Evolutionary conservation across 2,329 filamentous ascomycete species (phyloP).

Genomic region (Colletotrichum sp.): DNA sequence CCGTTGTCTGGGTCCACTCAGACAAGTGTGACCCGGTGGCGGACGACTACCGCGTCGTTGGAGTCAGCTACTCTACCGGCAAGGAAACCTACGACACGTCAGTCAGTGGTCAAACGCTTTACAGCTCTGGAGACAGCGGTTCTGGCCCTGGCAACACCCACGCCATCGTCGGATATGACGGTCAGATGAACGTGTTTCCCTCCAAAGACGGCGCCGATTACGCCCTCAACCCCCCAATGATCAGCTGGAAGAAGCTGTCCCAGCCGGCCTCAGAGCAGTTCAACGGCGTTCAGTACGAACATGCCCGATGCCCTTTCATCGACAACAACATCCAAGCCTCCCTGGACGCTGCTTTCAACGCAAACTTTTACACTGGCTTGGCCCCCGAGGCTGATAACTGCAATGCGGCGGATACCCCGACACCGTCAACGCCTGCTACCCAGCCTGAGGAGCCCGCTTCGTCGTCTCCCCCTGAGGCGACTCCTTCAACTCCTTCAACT

Average conservation of each 20-base stretch:
- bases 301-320: neutral
- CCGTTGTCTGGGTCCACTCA: neutral
- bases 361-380: neutral
- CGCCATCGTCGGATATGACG: neutral
- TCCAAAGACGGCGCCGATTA: neutral
- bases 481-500: neutral
- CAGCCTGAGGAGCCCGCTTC: neutral
- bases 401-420: neutral
- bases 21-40: neutral
- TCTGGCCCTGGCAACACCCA: neutral
- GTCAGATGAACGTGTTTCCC: neutral
- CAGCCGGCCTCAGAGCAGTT: neutral
- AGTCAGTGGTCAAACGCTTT: neutral
- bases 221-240: neutral
- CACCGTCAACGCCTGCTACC: rapidly evolving
- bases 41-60: neutral
- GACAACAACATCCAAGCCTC: neutral
- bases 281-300: neutral
- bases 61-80: neutral
- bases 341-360: neutral
- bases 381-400: neutral
- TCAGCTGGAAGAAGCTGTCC: neutral
- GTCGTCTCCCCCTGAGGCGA: neutral
- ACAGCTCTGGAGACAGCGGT: neutral
- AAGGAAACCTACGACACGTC: neutral